Evolutionary conservation across 768 basidiomycete genomes (phyloP), one percentile per base, ranked within the genome.

Genomic region (Leucogyrophana mollusca): DNA sequence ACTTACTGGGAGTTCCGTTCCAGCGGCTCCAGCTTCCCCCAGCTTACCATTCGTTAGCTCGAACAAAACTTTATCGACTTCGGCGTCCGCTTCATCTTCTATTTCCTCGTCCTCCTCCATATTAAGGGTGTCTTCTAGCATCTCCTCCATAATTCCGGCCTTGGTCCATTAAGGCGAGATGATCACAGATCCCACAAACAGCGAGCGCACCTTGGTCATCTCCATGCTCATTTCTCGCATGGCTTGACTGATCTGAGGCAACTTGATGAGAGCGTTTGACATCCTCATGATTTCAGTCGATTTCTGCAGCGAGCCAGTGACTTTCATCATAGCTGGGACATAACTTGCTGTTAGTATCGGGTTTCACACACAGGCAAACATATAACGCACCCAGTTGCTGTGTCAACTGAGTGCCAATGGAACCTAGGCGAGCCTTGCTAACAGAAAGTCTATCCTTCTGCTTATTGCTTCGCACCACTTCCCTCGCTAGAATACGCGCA

Each of bases 161-260:
- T 97, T 54, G 9, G 34, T 10, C n/a, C 4, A 44, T 16, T 20
- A 11, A 47, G 24, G 60, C 6, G 23, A 61, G 34, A 23, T 16
- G 10, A 20, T 22, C 32, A 27, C 25, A 8, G 24, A 36, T 9
- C 22, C 17, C 13, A 3, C 9, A 27, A 2, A 16, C 33, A 40
- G 14, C 8, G 10, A 32, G 44, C 73, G 33, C 54, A 87, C 95
- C 81, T 98, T 98, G 51, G 90, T 98, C 96, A 98, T 97, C 68
- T 99, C 96, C 87, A 94, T 92, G 56, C 88, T 92, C 93, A 99
- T 94, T 60, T 96, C 89, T 27, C 93, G 81, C 96, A 99, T 99
- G 1, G 82, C 80, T 52, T 83, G 85, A 67, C 86, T 88, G 39
- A 98, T 82, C 64, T 98, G 93, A 14, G 96, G 96, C 13, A 99